These are phyloP conservation scores for Suillus weaverae DNA, from an alignment of 768 basidiomycete genomes.

Conservation along the genomic window DNA sequence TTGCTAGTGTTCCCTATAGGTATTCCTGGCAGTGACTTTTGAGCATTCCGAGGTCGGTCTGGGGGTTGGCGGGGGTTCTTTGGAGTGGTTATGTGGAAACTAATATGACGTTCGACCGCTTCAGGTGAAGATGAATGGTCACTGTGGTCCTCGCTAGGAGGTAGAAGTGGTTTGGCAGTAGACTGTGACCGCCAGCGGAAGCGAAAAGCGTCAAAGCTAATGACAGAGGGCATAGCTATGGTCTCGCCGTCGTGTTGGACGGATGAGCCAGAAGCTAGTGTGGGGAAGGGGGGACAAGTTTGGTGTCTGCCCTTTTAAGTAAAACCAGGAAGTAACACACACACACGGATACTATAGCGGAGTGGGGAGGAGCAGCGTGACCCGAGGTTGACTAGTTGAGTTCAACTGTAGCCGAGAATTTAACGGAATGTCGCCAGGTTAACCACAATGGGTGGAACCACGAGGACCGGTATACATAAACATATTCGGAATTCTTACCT, in stretches of 20 bases:
- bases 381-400: background rate
- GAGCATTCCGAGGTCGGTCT: conserved; percentile 5
- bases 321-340: background rate
- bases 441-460: background rate
- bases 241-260: background rate
- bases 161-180: background rate
- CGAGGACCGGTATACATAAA: background rate
- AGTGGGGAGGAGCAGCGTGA: background rate
- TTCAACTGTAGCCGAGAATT: background rate
- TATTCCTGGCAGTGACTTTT: conserved; percentile 2
- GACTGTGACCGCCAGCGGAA: conserved; percentile 19
- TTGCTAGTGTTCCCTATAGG: background rate
- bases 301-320: background rate
- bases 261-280: background rate
- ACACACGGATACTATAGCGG: background rate
- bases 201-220: conserved; percentile 19
- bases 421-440: background rate
- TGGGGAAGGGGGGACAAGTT: background rate
- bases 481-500: background rate
- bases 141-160: conserved; percentile 23
- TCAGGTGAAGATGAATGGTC: conserved; percentile 24
- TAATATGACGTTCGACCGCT: conserved; percentile 1
- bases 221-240: conserved; percentile 4
- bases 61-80: conserved; percentile 7
- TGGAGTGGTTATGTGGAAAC: conserved; percentile 9